Evolutionary conservation across 2,329 filamentous ascomycete genomes (phyloP), one percentile per base, ranked within the genome.

Genomic region (Colletotrichum costaricense): DNA sequence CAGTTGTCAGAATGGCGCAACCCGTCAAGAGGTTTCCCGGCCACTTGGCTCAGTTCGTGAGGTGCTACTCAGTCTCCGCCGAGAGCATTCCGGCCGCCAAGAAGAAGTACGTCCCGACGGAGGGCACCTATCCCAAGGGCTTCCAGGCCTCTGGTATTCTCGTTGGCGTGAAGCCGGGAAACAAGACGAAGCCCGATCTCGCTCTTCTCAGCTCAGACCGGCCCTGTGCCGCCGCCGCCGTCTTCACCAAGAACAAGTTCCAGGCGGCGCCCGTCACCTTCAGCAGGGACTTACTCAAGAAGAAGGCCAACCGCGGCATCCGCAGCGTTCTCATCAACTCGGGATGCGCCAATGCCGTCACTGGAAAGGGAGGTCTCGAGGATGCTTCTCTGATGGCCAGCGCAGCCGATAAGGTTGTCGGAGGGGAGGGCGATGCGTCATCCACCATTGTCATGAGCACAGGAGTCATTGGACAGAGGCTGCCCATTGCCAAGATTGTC

Each of bases 241-340:
- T 98, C 58, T 98, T 98, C 86, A 99, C 97, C 67, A 97, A 95
- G 83, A 99, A 99, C 86, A 95, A 96, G 83, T 99, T 99, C 85
- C 95, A 98, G 84, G 97, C 97, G 22, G 97, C 97, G 12, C 97
- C 97, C 5, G 96, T 99, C 57, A 95, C 94, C 35, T 93, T 97
- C 74, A 96, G 93, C 82, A 89, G 92, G 75, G 88, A 93, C 70
- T 90, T 95, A 73, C 85, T 98, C 46, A 87, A 91, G 80, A 87
- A 87, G 76, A 90, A 91, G 77, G 86, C 88, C 60, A 93, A 94
- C 72, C 82, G 88, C 14, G 94, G 93, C 1, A 89, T 98, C 69
- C 89, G 93, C 74, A 93, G 93, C 66, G 92, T 99, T 30, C 90
- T 99, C 67, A 92, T 98, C 83, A 99, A 99, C 84, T 97, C 95